These are phyloP conservation scores for Brettanomyces sp. DNA, from an alignment of 805 yeast species.

Conservation along the genomic window DNA sequence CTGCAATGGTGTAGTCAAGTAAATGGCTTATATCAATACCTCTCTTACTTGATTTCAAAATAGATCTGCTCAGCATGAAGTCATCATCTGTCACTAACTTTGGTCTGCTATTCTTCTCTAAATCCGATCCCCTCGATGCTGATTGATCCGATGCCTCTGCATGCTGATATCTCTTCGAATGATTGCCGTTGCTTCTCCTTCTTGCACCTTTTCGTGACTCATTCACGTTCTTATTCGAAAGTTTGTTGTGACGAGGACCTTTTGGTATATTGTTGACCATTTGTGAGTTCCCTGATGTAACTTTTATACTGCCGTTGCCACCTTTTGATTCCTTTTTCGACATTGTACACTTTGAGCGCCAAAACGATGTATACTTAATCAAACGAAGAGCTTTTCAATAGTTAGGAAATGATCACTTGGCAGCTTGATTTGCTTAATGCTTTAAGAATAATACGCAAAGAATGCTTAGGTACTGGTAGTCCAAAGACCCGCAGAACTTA, in stretches of 20 bases:
- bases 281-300: not conserved
- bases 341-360: no score
- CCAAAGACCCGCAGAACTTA: no score
- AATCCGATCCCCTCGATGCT: not conserved
- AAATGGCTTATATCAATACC: slow-evolving; percentile 48
- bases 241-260: not conserved
- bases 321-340: no score
- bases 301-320: no score
- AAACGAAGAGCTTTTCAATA: no score
- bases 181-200: not conserved
- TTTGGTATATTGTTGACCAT: not conserved
- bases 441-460: no score
- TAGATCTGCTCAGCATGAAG: slow-evolving; percentile 11
- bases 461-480: no score
- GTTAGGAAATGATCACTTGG: no score
- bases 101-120: not conserved
- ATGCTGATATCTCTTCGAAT: slow-evolving; percentile 1
- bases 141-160: not conserved
- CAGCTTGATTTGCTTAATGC: no score
- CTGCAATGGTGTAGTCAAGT: slow-evolving; percentile 46
- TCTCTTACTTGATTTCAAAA: slow-evolving; percentile 17
- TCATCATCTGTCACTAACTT: slow-evolving; percentile 8
- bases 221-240: not conserved
- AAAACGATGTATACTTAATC: no score
- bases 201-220: not conserved